phyloP scores from a whole-genome alignment of 345 rosid species.

The Brassica nigra region DNA sequence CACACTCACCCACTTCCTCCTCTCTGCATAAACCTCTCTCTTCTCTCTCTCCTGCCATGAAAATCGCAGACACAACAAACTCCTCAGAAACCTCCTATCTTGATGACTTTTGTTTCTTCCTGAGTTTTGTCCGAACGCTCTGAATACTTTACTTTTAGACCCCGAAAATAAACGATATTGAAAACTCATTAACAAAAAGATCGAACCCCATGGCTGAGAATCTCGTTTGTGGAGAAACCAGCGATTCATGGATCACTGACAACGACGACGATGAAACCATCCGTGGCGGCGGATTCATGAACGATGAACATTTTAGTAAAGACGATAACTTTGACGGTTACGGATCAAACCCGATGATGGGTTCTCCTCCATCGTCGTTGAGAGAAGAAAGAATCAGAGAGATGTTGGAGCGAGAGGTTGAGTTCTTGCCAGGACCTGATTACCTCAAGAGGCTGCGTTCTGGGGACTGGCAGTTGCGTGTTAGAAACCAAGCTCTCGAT shows the following conservation, averaged over 20 bases:
- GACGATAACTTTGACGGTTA: constrained; percentile 29
- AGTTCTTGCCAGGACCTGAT: constrained; percentile 54
- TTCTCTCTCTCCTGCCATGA: constrained; percentile 39
- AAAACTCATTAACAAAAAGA: background rate
- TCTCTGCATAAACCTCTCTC: constrained; percentile 33
- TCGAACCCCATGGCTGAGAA: constrained; percentile 47
- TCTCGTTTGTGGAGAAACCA: constrained; percentile 58
- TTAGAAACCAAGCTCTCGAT: constrained; percentile 61
- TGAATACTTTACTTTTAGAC: constrained; percentile 4
- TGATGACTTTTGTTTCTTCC: constrained; percentile 30
- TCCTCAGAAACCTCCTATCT: constrained; percentile 28
- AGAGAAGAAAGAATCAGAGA: constrained; percentile 52
- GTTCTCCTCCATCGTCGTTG: constrained; percentile 28
- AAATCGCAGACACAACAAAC: constrained; percentile 36
- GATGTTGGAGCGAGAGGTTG: constrained; percentile 59
- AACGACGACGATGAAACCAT: constrained; percentile 27
- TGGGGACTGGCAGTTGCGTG: constrained; percentile 56
- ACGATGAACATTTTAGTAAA: constrained; percentile 27
- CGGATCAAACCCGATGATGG: constrained; percentile 45
- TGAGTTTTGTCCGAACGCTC: constrained; percentile 32
- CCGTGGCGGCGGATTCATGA: constrained; percentile 25
- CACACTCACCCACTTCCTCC: constrained; percentile 39
- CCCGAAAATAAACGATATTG: background rate
- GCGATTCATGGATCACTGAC: constrained; percentile 46
- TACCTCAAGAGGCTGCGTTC: constrained; percentile 56